These are phyloP conservation scores for Inonotus hispidus DNA, from an alignment of 1,284 basidiomycete species.

Conservation along the genomic window DNA sequence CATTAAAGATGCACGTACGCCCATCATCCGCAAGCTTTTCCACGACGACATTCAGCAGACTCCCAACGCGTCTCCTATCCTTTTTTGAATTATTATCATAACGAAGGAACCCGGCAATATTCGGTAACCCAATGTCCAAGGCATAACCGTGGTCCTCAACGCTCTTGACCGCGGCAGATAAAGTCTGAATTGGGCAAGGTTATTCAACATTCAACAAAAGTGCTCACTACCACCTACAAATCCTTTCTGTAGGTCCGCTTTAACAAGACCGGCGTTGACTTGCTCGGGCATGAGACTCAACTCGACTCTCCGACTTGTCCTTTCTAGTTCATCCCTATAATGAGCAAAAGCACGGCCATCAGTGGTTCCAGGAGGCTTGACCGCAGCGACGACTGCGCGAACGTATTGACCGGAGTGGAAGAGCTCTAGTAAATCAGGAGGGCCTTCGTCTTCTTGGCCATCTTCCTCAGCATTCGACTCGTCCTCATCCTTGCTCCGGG, in stretches of 20 bases:
- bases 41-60: constrained; percentile 60
- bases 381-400: constrained; percentile 67
- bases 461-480: constrained; percentile 41
- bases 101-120: constrained; percentile 73
- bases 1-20: constrained; percentile 59
- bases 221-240: constrained; percentile 45
- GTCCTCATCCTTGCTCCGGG: constrained; percentile 36
- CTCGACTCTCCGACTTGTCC: constrained; percentile 77
- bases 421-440: constrained; percentile 70
- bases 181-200: constrained; percentile 39
- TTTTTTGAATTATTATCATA: constrained; percentile 50
- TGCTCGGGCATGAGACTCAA: constrained; percentile 80
- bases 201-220: constrained; percentile 6
- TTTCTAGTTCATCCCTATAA: constrained; percentile 60
- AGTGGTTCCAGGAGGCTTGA: constrained; percentile 58
- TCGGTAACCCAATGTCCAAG: constrained; percentile 77
- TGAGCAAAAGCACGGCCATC: constrained; percentile 51
- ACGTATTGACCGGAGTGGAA: constrained; percentile 87
- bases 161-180: constrained; percentile 77
- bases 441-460: constrained; percentile 33
- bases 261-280: constrained; percentile 81
- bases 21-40: constrained; percentile 63
- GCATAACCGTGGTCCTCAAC: constrained; percentile 95
- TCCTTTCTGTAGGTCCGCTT: constrained; percentile 72
- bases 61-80: constrained; percentile 52